A percentile compares a stretch with the other conserved stretches of the same genome.
Evolutionary conservation across 352 stramenopile genomes (phyloP).

Genomic region (Phytopythium montanum): DNA sequence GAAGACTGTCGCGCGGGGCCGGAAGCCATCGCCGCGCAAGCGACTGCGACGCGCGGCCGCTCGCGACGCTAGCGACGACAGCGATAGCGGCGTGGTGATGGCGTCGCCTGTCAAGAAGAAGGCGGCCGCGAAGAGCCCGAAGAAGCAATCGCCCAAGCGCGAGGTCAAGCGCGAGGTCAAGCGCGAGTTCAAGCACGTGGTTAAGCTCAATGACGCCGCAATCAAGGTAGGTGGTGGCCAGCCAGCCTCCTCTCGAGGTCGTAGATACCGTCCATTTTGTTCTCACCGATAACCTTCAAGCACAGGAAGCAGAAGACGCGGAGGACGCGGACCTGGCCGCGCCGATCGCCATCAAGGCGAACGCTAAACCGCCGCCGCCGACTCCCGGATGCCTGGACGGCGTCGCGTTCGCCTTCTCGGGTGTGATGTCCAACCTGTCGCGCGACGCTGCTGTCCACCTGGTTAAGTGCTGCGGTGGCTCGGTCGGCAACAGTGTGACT

Average conservation of each 20-base stretch:
- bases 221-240: slow-evolving; percentile 10
- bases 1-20: background rate
- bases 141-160: slow-evolving; percentile 8
- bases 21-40: slow-evolving; percentile 23
- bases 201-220: slow-evolving; percentile 9
- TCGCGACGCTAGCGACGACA: slow-evolving; percentile 23
- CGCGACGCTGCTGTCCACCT: slow-evolving; percentile 70
- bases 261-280: background rate
- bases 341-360: slow-evolving; percentile 12
- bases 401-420: slow-evolving; percentile 75
- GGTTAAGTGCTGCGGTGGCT: slow-evolving; percentile 75
- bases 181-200: no score
- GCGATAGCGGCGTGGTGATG: slow-evolving; percentile 14
- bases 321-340: slow-evolving; percentile 15
- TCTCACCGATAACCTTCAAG: background rate
- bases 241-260: background rate
- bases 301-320: slow-evolving; percentile 2
- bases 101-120: slow-evolving; percentile 12
- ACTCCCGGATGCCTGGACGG: slow-evolving; percentile 70
- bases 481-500: slow-evolving; percentile 56
- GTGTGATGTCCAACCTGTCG: slow-evolving; percentile 50
- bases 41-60: slow-evolving; percentile 22
- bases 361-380: slow-evolving; percentile 37
- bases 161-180: slow-evolving; percentile 5
- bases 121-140: slow-evolving; percentile 2